phyloP scores from a whole-genome alignment of 2,329 filamentous ascomycete genomes.

The Monilinia fructigena region DNA sequence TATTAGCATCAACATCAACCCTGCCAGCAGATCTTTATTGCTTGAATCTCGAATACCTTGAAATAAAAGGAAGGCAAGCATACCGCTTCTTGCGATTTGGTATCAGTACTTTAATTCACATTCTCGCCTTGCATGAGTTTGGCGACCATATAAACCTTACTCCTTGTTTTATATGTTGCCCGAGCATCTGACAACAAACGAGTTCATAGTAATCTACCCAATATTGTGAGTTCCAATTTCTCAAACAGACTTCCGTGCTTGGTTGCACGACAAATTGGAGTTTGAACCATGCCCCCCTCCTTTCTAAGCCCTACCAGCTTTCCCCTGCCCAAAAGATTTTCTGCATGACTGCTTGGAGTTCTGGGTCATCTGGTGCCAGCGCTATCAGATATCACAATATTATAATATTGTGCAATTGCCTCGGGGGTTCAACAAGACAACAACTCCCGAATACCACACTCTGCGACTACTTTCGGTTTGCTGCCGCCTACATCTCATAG shows the following conservation, averaged over 20 bases:
- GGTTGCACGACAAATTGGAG: conserved; percentile 1
- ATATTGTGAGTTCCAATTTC: conserved; percentile 17
- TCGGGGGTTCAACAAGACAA: not conserved
- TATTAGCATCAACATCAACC: conserved; percentile 22
- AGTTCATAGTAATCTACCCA: conserved; percentile 10
- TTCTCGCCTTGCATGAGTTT: not conserved
- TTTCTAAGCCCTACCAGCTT: conserved; percentile 19
- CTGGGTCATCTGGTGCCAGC: conserved; percentile 24
- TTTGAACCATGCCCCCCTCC: conserved; percentile 20
- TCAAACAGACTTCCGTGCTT: conserved; percentile 15
- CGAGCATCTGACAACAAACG: conserved; percentile 19
- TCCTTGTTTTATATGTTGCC: conserved; percentile 18
- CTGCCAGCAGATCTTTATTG: conserved; percentile 24
- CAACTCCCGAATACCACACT: not conserved
- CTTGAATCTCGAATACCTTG: conserved; percentile 21
- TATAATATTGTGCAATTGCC: conserved; percentile 22
- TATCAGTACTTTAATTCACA: conserved; percentile 8
- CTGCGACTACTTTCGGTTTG: conserved; percentile 15
- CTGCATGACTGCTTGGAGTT: conserved; percentile 22
- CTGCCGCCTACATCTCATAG: conserved; percentile 2
- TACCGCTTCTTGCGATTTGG: conserved; percentile 17
- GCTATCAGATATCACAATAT: conserved; percentile 7
- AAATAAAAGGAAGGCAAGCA: conserved; percentile 21
- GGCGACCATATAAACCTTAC: conserved; percentile 23
- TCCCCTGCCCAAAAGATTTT: conserved; percentile 18